A percentile compares a stretch with the other conserved stretches of the same genome.
phyloP scores from a whole-genome alignment of 2,329 filamentous ascomycete genomes.

The Bimuria novae-zelandiae region DNA sequence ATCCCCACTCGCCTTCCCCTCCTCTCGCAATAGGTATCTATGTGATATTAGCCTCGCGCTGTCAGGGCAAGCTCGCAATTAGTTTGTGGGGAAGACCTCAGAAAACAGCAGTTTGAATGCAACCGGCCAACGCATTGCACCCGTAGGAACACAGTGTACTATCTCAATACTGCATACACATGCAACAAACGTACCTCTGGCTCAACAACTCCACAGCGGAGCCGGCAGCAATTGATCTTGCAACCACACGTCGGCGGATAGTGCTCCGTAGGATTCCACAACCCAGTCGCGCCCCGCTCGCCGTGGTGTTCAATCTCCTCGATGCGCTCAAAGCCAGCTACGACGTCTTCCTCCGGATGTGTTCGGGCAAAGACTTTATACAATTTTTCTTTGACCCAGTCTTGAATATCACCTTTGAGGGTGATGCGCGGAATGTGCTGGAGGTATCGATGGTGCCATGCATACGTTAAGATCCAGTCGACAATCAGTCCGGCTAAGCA shows the following conservation, averaged over 20 bases:
- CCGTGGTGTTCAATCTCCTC: constrained; percentile 7
- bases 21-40: no score
- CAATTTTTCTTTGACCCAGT: constrained; percentile 26
- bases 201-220: neutral
- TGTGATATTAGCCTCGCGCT: no score
- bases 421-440: constrained; percentile 10
- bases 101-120: no score
- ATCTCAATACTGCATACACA: no score
- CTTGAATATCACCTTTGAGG: constrained; percentile 18
- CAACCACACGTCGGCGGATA: constrained; percentile 13
- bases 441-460: constrained; percentile 11
- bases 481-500: constrained; percentile 13
- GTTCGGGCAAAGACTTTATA: constrained; percentile 7
- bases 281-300: neutral
- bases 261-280: constrained; percentile 3
- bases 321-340: constrained; percentile 1
- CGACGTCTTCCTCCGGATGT: neutral
- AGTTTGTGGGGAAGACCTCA: no score
- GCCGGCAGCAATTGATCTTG: neutral
- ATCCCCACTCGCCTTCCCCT: neutral
- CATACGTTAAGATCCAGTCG: constrained; percentile 22
- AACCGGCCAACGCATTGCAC: no score
- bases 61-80: no score
- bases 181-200: neutral
- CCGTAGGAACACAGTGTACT: no score